Evolutionary conservation across 2,329 filamentous ascomycete genomes (phyloP), one percentile per base, ranked within the genome.

Genomic region (Arthrinium puccinioides): DNA sequence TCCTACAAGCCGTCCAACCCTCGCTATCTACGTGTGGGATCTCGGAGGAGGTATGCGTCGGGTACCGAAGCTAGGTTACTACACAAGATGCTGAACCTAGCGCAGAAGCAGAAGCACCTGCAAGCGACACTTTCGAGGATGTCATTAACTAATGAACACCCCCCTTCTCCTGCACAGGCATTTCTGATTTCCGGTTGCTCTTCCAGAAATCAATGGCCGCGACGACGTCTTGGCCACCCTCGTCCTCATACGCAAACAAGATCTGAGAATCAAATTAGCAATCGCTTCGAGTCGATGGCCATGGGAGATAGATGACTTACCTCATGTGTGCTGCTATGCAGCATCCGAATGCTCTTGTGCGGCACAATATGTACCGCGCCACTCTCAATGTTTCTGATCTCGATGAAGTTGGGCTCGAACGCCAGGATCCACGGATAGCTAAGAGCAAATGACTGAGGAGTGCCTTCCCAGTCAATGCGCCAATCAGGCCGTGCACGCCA

Each of bases 151-250:
- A 36, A 25, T 36, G 21, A 18, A 27, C 20, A 18, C 15, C 24
- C 26, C 40, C 40, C 37, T 39, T 37, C 13, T 38, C 36, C 37
- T 36, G 37, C 25, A 30, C 19, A 21, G 40, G 40, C 33, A 42
- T 34, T 33, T 42, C 40, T 15, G 40, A 42, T 26, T 66, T 68
- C 42, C 72, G 63, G 52, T 69, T 75, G 50, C 69, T 80, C 66
- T 80, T 87, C 90, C 90, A 98, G 69, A 98, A 98, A 66, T 98
- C 92, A 56, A 98, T 78, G 44, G 87, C 88, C 51, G 92, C 88
- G 45, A 98, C 84, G 36, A 95, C 82, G 57, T 98, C 92, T 57
- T 94, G 87, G 49, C 92, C 90, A 47, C 79, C 71, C 60, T 98
- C 92, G 55, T 97, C 90, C 68, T 98, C 92, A 59, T 96, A 96